Base-by-base conservation (phyloP, 2,329 filamentous ascomycete genomes). In the Fusarium multiceps region DNA sequence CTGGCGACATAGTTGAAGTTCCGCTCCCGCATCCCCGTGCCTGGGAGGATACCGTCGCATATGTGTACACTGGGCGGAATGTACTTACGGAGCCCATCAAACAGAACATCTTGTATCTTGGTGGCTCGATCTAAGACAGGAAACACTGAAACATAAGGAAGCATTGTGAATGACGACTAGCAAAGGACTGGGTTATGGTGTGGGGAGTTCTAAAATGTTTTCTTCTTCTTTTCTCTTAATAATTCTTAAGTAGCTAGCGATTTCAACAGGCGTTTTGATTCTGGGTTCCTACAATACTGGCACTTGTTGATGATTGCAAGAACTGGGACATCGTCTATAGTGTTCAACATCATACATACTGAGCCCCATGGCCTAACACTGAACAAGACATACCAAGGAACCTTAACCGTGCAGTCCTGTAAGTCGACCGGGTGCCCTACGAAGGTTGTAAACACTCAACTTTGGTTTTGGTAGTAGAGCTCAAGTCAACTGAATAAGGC, bases 21-120 rank as follows among this genome's bases (percentile, higher is more conserved):
- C 87, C 88, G 0, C 68, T 90, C 57, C 88, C 88, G 2, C 80
- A 85, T 59, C 87, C 88, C 2, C 82, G 84, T 53, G 84, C 80
- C 10, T 90, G 88, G 88, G 72, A 76, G 4, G 82, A 86, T 56
- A 89, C 87, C 1, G 79, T 88, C n/a, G 78, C 80, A 6, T 86
- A 87, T 70, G 80, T 87, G 27, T 89, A 89, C 73, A 87, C 84
- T 0, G 85, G 85, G 37, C 78, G 82, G 55, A 82, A 81, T 14
- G 79, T 81, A 47, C 64, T 79, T 14, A 86, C 83, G 2, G 78
- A 81, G 13, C 80, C 81, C 4, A 82, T 87, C 46, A 81, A 74
- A 57, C 80, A 85, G 62, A 89, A 89, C 66, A 86, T 89, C 47
- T 54, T 81, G 55, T 85, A 88, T 69, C 77, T 90, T 7, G 87